phyloP scores from a whole-genome alignment of 73 alveolate species.

The Tetrahymena elliotti region DNA sequence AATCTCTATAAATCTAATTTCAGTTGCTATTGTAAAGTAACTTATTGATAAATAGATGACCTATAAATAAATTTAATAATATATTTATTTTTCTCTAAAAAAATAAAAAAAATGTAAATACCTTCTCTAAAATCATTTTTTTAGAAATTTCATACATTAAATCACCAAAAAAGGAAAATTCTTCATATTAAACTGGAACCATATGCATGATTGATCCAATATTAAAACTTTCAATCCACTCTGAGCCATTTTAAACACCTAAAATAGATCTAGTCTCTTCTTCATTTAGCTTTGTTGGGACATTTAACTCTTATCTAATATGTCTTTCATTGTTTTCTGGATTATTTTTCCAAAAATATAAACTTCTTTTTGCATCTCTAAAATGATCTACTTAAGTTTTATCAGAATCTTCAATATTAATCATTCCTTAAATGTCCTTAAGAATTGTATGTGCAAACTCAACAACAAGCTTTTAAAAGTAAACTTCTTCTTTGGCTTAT shows the following conservation, averaged over 20 bases:
- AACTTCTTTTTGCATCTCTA: conserved; percentile 29
- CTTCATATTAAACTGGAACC: conserved; percentile 19
- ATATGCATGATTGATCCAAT: conserved; percentile 43
- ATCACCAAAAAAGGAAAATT: conserved; percentile 27
- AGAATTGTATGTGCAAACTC: conserved; percentile 16
- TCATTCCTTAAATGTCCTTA: conserved; percentile 2
- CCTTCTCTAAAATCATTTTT: conserved; percentile 18
- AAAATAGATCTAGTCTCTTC: conserved; percentile 28
- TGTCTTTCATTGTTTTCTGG: conserved; percentile 45
- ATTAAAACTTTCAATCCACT: conserved; percentile 33
- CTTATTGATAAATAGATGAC: conserved; percentile 28
- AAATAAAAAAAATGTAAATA: neutral
- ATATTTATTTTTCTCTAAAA: neutral
- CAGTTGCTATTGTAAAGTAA: conserved; percentile 38
- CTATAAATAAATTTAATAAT: neutral
- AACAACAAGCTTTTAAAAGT: conserved; percentile 17
- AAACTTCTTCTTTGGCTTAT: conserved; percentile 32
- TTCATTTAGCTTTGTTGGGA: conserved; percentile 9
- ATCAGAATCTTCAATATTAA: conserved; percentile 16
- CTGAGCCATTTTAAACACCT: conserved; percentile 35
- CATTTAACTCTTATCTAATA: conserved; percentile 22
- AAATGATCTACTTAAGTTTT: neutral
- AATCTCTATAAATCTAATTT: conserved; percentile 29
- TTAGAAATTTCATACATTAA: conserved; percentile 31
- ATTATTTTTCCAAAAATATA: conserved; percentile 41